Evolutionary conservation across 202 grass and related monocot species (phyloP), one percentile per base, ranked within the genome.

Genomic region (Dendrocalamus latiflorus): DNA sequence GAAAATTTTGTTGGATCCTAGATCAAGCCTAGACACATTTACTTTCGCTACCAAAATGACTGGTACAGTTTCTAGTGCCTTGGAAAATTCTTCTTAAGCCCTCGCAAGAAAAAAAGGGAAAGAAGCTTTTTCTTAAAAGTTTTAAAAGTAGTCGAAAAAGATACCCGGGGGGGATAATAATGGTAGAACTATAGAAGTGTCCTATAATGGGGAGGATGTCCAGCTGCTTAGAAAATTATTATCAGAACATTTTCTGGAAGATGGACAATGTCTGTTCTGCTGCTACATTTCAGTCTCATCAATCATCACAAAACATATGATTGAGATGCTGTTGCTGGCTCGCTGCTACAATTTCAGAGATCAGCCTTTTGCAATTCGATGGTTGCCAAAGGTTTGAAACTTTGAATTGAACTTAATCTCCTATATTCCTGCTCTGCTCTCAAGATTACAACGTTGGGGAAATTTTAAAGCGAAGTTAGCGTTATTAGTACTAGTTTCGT

Each of bases 201-300:
- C 47, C 37, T 81, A 58, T 65, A 63, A 10, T 51, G 28, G 42
- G 61, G 38, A 74, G 80, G 9, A 74, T 79, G 51, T 18, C 44
- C 88, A 63, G 51, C 71, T 74, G 68, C 58, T 86, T 71, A n/a
- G 25, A 20, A 75, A 78, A 51, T 22, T 58, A 79, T 82, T n/a
- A 14, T 18, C 51, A 21, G 83, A 73, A 72, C 71, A 74, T 86
- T 73, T 41, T 74, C 50, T 10, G 30, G 74, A 71, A 58, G 37
- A 71, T 86, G 79, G 60, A 43, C 62, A 77, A 61, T 61, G 69
- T 51, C 58, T 62, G 2, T 51, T 54, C 14, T 68, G 60, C 66
- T 25, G 73, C 73, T 16, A 42, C 43, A 78, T 81, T 82, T 86
- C 83, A 41, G 65, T 51, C 61, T 75, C 42, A n/a, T 49, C 72